A percentile compares a stretch with the other conserved stretches of the same genome.
Evolutionary conservation across 805 yeast genomes (phyloP).

Genomic region (Zygosaccharomyces pseudorouxii): DNA sequence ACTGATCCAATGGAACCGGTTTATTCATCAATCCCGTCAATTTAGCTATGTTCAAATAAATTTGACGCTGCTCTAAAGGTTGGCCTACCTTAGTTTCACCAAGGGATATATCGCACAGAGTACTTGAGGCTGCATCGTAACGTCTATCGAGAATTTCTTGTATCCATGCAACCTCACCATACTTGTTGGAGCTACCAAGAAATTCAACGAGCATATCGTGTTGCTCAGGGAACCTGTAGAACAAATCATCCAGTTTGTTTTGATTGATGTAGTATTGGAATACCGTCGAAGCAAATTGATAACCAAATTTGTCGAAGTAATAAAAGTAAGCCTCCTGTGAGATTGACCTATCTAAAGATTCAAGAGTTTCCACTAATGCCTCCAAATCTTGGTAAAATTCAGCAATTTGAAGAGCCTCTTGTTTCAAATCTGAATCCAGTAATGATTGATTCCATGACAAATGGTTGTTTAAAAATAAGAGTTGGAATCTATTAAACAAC

Average conservation of each 20-base stretch:
- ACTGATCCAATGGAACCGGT: constrained; percentile 4
- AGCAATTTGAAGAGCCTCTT: constrained; percentile 56
- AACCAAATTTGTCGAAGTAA: constrained; percentile 60
- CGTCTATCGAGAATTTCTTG: constrained; percentile 50
- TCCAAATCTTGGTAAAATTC: constrained; percentile 63
- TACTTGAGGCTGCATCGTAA: constrained; percentile 46
- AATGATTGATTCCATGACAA: constrained; percentile 56
- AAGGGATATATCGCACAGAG: constrained; percentile 42
- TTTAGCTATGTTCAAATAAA: constrained; percentile 69
- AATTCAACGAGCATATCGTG: constrained; percentile 47
- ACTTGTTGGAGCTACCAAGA: constrained; percentile 43
- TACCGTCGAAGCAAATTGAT: constrained; percentile 60
- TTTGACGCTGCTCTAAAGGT: constrained; percentile 35
- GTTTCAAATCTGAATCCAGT: constrained; percentile 45
- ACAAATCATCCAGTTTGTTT: constrained; percentile 48
- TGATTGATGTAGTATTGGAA: constrained; percentile 54
- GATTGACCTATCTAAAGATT: constrained; percentile 40
- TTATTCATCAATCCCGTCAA: constrained; percentile 48
- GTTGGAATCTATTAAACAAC: constrained; percentile 32
- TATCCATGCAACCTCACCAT: constrained; percentile 67
- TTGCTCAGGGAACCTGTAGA: constrained; percentile 54
- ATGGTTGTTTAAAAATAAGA: constrained; percentile 28
- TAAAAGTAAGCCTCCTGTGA: constrained; percentile 45
- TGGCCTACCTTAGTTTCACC: constrained; percentile 42
- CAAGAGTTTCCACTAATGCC: constrained; percentile 49